phyloP scores from a whole-genome alignment of 176 grass and related monocot species.

The Avena atlantica region DNA sequence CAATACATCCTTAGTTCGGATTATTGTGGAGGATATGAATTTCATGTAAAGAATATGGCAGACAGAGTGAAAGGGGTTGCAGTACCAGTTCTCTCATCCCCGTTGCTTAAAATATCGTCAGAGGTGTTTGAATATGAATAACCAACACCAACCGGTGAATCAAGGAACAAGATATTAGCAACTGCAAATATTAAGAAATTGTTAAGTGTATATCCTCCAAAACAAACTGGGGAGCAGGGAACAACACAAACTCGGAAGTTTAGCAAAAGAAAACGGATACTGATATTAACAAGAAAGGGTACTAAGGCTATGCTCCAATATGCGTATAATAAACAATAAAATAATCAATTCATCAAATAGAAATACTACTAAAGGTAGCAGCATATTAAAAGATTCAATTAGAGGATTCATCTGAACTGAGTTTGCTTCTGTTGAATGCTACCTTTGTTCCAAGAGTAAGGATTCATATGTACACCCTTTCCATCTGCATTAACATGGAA shows the following conservation, averaged over 20 bases:
- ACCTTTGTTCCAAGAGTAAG: constrained; percentile 99
- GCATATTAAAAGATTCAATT: constrained; percentile 25
- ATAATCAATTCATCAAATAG: not conserved
- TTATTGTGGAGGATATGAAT: constrained; percentile 11
- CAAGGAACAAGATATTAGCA: constrained; percentile 92
- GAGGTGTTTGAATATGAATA: constrained; percentile 98
- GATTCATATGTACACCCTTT: constrained; percentile 78
- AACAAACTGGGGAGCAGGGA: constrained; percentile 39
- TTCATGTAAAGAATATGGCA: constrained; percentile 36
- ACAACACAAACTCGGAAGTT: constrained; percentile 34
- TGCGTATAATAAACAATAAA: not conserved
- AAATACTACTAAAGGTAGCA: constrained; percentile 15
- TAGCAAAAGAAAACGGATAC: constrained; percentile 20
- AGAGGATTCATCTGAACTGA: not conserved
- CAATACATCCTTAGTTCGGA: constrained; percentile 11
- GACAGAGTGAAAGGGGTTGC: constrained; percentile 15
- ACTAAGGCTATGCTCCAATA: constrained; percentile 8
- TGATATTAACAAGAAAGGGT: constrained; percentile 18
- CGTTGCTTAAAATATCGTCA: constrained; percentile 67
- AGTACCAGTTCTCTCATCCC: constrained; percentile 89
- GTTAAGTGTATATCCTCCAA: constrained; percentile 30
- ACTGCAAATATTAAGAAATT: constrained; percentile 59
- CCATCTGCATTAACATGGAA: constrained; percentile 94
- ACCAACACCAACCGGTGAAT: constrained; percentile 96
- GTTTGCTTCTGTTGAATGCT: constrained; percentile 4